Conservation (phyloP, 768 basidiomycete species). For the Boletus subparvulus region DNA sequence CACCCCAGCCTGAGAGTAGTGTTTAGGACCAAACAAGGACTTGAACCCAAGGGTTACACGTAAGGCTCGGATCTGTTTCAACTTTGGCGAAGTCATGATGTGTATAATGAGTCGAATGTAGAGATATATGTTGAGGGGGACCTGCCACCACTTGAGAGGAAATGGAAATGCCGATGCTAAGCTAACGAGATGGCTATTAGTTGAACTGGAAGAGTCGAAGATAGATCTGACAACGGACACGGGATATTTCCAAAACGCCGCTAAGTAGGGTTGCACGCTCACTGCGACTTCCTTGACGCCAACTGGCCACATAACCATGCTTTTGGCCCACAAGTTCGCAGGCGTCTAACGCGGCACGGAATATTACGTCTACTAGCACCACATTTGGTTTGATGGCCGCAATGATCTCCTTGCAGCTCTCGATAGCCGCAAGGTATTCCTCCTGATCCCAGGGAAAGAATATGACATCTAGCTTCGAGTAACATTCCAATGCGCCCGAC, state of each 20-base stretch:
- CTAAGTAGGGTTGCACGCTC: background rate
- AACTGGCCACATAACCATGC: background rate
- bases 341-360: constrained; percentile 1
- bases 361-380: background rate
- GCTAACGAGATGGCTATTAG: background rate
- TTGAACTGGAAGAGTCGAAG: background rate
- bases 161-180: constrained; percentile 7
- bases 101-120: background rate
- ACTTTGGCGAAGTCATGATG: background rate
- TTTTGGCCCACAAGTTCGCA: constrained; percentile 4
- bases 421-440: constrained; percentile 5
- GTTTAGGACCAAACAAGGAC: background rate
- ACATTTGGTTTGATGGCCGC: background rate
- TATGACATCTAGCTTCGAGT: background rate
- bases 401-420: background rate
- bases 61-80: background rate
- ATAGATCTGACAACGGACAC: background rate
- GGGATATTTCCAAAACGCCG: constrained; percentile 7
- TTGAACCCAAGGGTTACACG: constrained; percentile 4
- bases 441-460: constrained; percentile 1
- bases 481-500: constrained; percentile 1
- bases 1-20: background rate
- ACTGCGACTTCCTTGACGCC: background rate
- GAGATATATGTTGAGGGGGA: constrained; percentile 10
- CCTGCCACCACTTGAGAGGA: constrained; percentile 17